phyloP scores from a whole-genome alignment of 2,329 filamentous ascomycete genomes.

The Dactylellina sp. region DNA sequence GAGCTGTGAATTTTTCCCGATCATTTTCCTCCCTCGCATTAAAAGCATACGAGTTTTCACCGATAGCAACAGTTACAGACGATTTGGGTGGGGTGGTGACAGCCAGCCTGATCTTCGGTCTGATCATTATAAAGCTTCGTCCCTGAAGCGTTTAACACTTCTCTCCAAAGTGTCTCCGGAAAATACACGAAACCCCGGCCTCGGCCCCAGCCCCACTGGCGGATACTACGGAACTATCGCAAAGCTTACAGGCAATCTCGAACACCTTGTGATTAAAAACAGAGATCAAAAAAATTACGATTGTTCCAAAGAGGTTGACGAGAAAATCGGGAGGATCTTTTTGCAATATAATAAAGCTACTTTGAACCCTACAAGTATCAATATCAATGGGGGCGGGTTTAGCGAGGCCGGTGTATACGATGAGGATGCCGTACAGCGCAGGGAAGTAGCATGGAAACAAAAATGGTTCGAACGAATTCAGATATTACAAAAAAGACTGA shows the following conservation, averaged over 20 bases:
- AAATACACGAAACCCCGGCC: not conserved
- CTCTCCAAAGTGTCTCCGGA: not conserved
- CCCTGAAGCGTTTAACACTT: slow-evolving; percentile 5
- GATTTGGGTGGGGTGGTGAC: not conserved
- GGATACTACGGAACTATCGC: not conserved
- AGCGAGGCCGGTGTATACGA: not conserved
- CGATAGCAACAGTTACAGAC: not conserved
- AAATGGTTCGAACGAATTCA: slow-evolving; percentile 3
- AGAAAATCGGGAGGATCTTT: not conserved
- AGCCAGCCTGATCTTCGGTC: not conserved
- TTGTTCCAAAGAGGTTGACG: not conserved
- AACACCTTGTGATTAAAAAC: not conserved
- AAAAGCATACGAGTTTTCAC: not conserved
- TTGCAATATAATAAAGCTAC: slow-evolving; percentile 13
- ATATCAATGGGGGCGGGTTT: slow-evolving; percentile 17
- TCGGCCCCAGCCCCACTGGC: too few species aligned
- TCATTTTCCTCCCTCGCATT: not conserved
- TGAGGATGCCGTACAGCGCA: not conserved
- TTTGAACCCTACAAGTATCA: not conserved
- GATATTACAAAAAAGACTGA: too few species aligned
- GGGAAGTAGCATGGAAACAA: not conserved
- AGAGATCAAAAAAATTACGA: not conserved
- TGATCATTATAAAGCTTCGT: too few species aligned
- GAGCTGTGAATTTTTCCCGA: not conserved
- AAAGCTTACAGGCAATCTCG: slow-evolving; percentile 8